Base-by-base conservation (phyloP, 352 stramenopile species). In the Phytophthora multivora region DNA sequence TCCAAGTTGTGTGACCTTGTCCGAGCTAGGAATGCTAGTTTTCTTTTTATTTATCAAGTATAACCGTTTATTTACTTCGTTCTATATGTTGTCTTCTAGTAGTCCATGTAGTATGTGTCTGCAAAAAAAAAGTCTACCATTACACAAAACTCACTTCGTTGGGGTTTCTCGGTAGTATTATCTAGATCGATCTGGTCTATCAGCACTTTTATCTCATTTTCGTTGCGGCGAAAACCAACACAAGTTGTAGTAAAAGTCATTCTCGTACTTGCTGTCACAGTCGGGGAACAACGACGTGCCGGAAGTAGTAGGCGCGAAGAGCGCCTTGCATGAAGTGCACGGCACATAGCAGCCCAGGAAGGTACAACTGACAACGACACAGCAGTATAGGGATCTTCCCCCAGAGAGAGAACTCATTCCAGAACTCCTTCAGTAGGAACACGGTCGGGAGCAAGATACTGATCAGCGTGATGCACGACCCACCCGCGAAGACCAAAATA, bases 361-460 rank as follows among this genome's bases (percentile, higher is more conserved):
- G n/a, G 30, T 35, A 36, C 55, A 63, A 15, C 46, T 31, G 16
- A 63, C 33, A 12, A 58, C 50, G 23, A 66, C 58, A 30, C n/a
- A 60, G 35, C 16, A 60, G 42, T 35, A 50, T 50, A 1, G 49
- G 58, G 13, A 66, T 33, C 33, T 66, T 66, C 35, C 61, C 58
- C 9, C 25, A 66, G 6, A 66, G 28, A 0, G 63, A 45, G 16
- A 69, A 18, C 39, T 59, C 52, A 39, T 46, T 42, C 50, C 61
- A 71, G 23, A 75, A 26, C 40, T 66, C 65, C 48, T 69, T 73
- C 39, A 75, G 51, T 47, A 72, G 63, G 49, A 77, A 77, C 38
- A 77, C 51, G 51, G 76, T 71, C 35, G 73, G 73, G 26, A 79
- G 33, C 16, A 81, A 7, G 23, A 77, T 81, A 31, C 65, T 79